Base-by-base conservation (phyloP, 441 rosid genomes). In the Raphanus hybrid region DNA sequence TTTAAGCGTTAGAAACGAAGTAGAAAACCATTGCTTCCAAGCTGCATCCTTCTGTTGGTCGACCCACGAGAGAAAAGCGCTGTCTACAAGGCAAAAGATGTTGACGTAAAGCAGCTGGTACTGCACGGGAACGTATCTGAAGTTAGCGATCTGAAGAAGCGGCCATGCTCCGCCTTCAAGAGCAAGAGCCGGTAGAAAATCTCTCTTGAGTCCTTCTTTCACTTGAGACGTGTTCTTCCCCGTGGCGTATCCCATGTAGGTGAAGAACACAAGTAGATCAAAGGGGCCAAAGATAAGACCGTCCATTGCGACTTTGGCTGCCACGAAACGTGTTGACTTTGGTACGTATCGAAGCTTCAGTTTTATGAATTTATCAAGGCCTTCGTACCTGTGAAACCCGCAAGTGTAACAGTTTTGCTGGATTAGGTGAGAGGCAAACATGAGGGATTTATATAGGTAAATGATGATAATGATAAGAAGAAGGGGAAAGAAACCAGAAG, bases 11-110 rank as follows among this genome's bases (percentile, higher is more conserved):
- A 72, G 69, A 76, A 87, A 88, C 63, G 87, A 84, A 45, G 89
- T 78, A 39, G 89, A 80, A 68, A 96, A 89, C 92, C 96, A 90
- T 70, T 86, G 85, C 85, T 96, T 96, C 99, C 99, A 96, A n/a
- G 97, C 87, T 35, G 99, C 98, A 76, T 93, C 97, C 67, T 96
- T 87, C 77, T 96, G 99, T 83, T 96, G 98, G 63, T 96, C 99
- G 10, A 93, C 63, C 98, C 97, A 93, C 8, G 98, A 90, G 79
- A 93, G 82, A 66, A 96, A 93, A 52, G 93, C 93, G 66, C 97
- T 93, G 87, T 96, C 99, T 75, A 96, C 72, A 77, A 96, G 81
- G 90, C 98, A 93, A 84, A 96, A 96, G 67, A 88, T 74, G 78
- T 96, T 96, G 76, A 93, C 98, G 52, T 96, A 96, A n/a, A 92